Conservation (phyloP, 495 filamentous ascomycete species). For the Neurospora pannonica region DNA sequence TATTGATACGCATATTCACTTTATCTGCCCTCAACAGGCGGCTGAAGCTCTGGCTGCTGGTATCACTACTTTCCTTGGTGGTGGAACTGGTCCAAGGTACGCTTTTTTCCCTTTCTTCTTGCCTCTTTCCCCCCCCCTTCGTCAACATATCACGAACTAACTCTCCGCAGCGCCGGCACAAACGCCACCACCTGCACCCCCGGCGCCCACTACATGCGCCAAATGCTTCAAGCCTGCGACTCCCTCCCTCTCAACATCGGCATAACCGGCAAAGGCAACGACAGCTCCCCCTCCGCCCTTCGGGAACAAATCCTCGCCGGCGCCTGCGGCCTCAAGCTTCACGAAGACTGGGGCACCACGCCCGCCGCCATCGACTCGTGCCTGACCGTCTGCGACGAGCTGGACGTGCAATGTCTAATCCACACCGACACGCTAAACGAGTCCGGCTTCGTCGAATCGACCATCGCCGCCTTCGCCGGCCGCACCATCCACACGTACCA, state of each 20-base stretch:
- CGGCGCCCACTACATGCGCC: slow-evolving; percentile 68
- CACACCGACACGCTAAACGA: slow-evolving; percentile 98
- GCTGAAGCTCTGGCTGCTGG: slow-evolving; percentile 79
- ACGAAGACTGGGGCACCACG: slow-evolving; percentile 96
- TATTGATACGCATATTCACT: slow-evolving; percentile 89
- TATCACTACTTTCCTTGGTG: slow-evolving; percentile 86
- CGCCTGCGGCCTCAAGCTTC: slow-evolving; percentile 84
- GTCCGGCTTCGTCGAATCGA: slow-evolving; percentile 92
- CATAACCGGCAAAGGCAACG: slow-evolving; percentile 95
- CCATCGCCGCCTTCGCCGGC: slow-evolving; percentile 75
- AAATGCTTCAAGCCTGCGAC: slow-evolving; percentile 92
- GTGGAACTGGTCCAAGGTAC: slow-evolving; percentile 81
- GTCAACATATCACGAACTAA: slow-evolving; percentile 2
- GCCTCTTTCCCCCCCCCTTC: not conserved
- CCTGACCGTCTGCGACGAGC: slow-evolving; percentile 76
- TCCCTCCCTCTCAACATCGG: slow-evolving; percentile 82
- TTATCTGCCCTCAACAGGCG: slow-evolving; percentile 93
- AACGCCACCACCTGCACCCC: slow-evolving; percentile 96
- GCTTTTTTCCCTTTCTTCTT: slow-evolving; percentile 1
- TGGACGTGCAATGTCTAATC: slow-evolving; percentile 90
- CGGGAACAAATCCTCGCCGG: slow-evolving; percentile 77
- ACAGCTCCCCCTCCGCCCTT: slow-evolving; percentile 61
- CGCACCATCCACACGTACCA: slow-evolving; percentile 97
- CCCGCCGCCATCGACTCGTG: slow-evolving; percentile 91
- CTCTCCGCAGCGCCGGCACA: slow-evolving; percentile 64